phyloP scores from a whole-genome alignment of 139 green algal species.

The Picochlorum sp. region DNA sequence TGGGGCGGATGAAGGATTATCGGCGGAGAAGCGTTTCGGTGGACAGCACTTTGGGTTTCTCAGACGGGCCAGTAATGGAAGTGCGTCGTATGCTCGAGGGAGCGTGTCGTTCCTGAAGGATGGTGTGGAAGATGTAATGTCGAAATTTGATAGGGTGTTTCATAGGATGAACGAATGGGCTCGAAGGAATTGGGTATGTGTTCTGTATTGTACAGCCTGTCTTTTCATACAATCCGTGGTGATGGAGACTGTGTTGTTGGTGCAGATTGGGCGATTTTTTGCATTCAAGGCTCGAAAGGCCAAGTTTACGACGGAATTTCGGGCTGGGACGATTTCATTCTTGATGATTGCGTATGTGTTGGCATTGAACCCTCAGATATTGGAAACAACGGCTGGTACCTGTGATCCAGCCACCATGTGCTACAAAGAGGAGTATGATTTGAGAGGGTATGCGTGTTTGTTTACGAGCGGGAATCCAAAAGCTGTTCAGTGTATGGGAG shows the following conservation, averaged over 20 bases:
- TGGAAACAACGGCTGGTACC: conserved; percentile 54
- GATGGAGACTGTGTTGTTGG: not conserved
- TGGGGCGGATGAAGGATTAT: no score
- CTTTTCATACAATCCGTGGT: not conserved
- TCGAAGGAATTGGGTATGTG: not conserved
- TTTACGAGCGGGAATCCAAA: not conserved
- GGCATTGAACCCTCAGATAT: conserved; percentile 59
- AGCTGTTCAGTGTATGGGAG: conserved; percentile 19
- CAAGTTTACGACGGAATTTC: conserved; percentile 52
- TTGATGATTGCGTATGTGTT: conserved; percentile 72
- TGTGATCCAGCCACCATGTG: conserved; percentile 45
- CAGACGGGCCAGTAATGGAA: no score
- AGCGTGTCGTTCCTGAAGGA: no score
- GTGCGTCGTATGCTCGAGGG: no score
- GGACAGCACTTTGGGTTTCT: no score
- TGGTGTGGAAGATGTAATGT: no score
- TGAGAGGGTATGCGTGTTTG: conserved; percentile 18
- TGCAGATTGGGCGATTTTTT: conserved; percentile 54
- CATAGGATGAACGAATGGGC: not conserved
- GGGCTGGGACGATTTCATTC: conserved; percentile 68
- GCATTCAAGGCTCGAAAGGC: conserved; percentile 41
- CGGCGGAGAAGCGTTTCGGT: no score
- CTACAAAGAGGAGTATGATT: not conserved
- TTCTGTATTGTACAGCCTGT: not conserved
- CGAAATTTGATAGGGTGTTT: no score